A percentile compares a stretch with the other conserved stretches of the same genome.
These are phyloP conservation scores for Ordospora colligata DNA, from an alignment of 371 early-diverging fungal species.

Conservation along the genomic window DNA sequence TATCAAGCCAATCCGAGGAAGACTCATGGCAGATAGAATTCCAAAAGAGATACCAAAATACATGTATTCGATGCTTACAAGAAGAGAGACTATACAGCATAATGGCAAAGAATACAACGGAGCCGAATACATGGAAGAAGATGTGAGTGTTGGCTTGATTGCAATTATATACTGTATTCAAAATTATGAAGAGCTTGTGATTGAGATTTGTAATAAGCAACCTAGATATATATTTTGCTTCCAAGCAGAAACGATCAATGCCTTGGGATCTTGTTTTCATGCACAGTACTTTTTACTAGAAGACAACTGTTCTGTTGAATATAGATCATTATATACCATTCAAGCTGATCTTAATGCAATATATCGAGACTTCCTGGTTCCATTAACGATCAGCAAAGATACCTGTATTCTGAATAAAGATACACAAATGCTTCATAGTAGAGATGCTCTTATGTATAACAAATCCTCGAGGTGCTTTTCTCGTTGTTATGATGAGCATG, in stretches of 20 bases:
- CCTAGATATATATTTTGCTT: conserved; percentile 4
- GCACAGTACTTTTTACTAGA: background rate
- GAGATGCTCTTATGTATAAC: background rate
- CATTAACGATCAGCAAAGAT: background rate
- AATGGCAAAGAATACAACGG: conserved; percentile 33
- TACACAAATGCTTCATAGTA: background rate
- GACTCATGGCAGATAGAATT: conserved; percentile 37
- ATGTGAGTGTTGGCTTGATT: conserved; percentile 18
- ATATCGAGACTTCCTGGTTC: background rate
- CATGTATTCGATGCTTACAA: conserved; percentile 21
- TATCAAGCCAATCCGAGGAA: conserved; percentile 36
- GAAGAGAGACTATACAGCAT: background rate
- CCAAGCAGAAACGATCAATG: background rate
- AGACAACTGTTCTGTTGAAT: conserved; percentile 12
- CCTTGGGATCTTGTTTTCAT: background rate
- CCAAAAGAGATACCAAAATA: conserved; percentile 42
- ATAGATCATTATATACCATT: conserved; percentile 1
- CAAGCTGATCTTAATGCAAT: background rate
- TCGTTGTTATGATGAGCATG: too few relatives aligned
- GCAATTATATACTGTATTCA: conserved; percentile 18
- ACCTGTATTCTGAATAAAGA: background rate
- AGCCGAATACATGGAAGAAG: conserved; percentile 33
- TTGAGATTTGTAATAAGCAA: background rate
- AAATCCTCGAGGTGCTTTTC: background rate
- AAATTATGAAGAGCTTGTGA: background rate